Evolutionary conservation across 306 rosid genomes (phyloP), one percentile per base, ranked within the genome.

Genomic region (Acmispon strigosus): DNA sequence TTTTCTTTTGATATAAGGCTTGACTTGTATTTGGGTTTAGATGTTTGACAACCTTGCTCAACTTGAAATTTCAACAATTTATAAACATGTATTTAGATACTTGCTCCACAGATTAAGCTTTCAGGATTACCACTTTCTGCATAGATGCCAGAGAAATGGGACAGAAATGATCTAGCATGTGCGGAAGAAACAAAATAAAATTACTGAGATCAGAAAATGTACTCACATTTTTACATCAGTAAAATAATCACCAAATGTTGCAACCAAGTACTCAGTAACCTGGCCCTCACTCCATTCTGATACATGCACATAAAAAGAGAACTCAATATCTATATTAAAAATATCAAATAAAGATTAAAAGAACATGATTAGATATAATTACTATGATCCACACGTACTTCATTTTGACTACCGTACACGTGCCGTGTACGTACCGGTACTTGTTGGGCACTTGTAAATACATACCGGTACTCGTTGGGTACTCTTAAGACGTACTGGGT

Each of bases 211-310:
- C 60, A 53, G 72, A 29, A 74, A 60, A 34, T 52, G 47, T 45
- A 76, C 96, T 94, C 84, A 94, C 99, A 91, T 81, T 79, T 94
- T 94, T 44, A 94, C 92, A 73, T 94, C 97, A n/a, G 82, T 72
- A 70, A 94, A 94, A 82, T 94, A 94, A 81, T 94, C 99, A 24
- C 97, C 83, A 77, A 94, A 94, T 20, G 99, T 91, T 77, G 95
- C 96, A 78, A 91, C 96, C 61, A 94, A 89, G 90, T 78, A 87
- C 79, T 91, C 99, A 1, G 99, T 94, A 57, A 94, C 88, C 69
- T 89, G 96, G 55, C 92, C 97, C 77, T 91, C 99, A 8, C 82
- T 83, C 99, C 99, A 94, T 71, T 91, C 97, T 94, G 90, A 70
- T 69, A 80, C 51, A 82, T 74, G 61, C 57, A 69, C 36, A 67